These are phyloP conservation scores for Termitomyces bulborhizus DNA, from an alignment of 768 basidiomycete species.

Conservation along the genomic window DNA sequence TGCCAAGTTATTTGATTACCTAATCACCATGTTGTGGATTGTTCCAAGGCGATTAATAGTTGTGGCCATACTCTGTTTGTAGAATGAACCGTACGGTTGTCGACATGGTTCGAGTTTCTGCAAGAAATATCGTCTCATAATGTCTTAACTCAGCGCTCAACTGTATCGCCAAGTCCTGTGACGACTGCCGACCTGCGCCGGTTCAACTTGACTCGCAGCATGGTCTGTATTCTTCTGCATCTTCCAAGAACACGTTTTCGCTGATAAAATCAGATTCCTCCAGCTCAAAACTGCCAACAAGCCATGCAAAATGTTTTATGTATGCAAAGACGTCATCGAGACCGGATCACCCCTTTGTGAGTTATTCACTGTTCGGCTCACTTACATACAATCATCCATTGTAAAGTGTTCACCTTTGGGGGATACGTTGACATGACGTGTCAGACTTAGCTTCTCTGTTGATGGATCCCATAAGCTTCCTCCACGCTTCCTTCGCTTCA, in stretches of 20 bases:
- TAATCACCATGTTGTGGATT: neutral
- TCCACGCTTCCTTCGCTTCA: conserved; percentile 2
- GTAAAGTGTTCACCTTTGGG: neutral
- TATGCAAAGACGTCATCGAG: neutral
- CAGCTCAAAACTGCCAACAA: no score
- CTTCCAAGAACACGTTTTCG: neutral
- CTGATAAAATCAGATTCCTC: no score
- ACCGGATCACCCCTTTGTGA: neutral
- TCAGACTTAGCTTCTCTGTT: conserved; percentile 9
- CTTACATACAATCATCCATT: neutral
- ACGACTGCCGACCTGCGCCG: no score
- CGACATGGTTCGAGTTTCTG: neutral
- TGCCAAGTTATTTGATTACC: neutral
- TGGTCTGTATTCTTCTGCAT: neutral
- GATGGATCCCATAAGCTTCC: conserved; percentile 9
- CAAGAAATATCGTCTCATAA: neutral
- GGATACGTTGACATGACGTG: conserved; percentile 17
- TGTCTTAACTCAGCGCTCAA: no score
- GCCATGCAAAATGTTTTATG: neutral
- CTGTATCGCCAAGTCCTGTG: no score
- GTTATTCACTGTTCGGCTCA: conserved; percentile 1
- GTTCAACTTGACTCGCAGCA: no score
- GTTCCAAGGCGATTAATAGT: no score
- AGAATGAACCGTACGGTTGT: neutral
- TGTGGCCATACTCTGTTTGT: no score